Evolutionary conservation across 345 rosid species (phyloP), one percentile per base, ranked within the genome.

Genomic region (Diplotaxis tenuifolia): DNA sequence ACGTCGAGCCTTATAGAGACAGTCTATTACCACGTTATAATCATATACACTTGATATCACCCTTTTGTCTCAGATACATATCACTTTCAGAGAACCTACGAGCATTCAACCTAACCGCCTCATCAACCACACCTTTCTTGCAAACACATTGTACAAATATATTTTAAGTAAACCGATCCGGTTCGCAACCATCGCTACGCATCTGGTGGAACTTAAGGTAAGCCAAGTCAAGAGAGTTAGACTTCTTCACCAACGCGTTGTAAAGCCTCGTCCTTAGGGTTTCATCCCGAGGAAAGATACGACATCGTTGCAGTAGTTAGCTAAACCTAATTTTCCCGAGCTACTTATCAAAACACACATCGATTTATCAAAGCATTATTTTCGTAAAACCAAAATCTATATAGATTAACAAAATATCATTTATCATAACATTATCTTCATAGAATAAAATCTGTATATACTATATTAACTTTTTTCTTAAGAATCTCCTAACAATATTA

Each of bases 131-230:
- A 50, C 97, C 97, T 4, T 76, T 80, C 81, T 74, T 83, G 73
- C 97, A 91, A 73, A 91, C 95, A 62, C 98, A 97, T 80, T 94
- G 93, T 34, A 89, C 79, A 55, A 91, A 96, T 65, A 87, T 87
- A 61, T 94, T 94, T 65, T 94, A 91, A 4, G 98, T 94, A 79
- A 94, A 91, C 80, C 89, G 82, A 77, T 91, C 97, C 0, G 97
- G 93, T 62, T 80, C 86, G 68, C 98, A 94, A 12, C 73, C 87
- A 80, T 91, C 95, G 15, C 81, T 74, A 3, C 83, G 21, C 98
- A 94, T 91, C 83, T 91, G 95, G 72, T 94, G 97, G 78, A 91
- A 91, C 79, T 88, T 94, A 75, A 87, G 66, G 83, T 94, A 94
- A 62, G 97, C 98, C 79, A 88, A 80, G 70, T 94, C 97, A 62